Evolutionary conservation across 2,329 filamentous ascomycete genomes (phyloP).

Genomic region (Cladosporium sp.): DNA sequence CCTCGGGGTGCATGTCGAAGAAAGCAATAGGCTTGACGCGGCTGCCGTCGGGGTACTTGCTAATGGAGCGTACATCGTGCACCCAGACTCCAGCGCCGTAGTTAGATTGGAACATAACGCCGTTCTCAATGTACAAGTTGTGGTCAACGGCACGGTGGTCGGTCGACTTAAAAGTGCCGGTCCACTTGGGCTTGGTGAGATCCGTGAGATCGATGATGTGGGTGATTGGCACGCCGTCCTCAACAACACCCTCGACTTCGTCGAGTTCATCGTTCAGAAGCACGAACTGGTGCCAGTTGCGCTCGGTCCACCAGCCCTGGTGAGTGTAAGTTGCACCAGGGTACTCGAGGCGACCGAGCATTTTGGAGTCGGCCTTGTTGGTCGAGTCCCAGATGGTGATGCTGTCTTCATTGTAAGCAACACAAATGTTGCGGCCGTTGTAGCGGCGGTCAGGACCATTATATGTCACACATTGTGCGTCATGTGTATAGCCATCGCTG

Average conservation of each 20-base stretch:
- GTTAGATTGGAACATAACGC: conserved; percentile 52
- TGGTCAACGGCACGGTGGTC: conserved; percentile 48
- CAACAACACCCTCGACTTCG: conserved; percentile 46
- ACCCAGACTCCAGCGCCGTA: conserved; percentile 51
- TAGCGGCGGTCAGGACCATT: conserved; percentile 53
- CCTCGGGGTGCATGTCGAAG: conserved; percentile 40
- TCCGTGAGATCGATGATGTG: conserved; percentile 52
- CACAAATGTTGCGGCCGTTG: conserved; percentile 55
- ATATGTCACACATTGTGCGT: conserved; percentile 61
- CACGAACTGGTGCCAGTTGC: conserved; percentile 46
- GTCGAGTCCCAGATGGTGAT: conserved; percentile 56
- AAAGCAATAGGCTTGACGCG: conserved; percentile 38
- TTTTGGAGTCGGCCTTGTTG: conserved; percentile 47
- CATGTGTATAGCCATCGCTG: conserved; percentile 61
- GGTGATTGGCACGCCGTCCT: conserved; percentile 49
- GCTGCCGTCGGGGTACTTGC: conserved; percentile 32
- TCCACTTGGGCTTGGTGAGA: conserved; percentile 46
- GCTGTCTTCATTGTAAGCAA: conserved; percentile 57
- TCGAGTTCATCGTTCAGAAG: conserved; percentile 56
- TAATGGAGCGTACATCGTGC: conserved; percentile 36
- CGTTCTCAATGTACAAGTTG: conserved; percentile 52
- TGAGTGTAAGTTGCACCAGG: conserved; percentile 61
- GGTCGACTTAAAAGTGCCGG: conserved; percentile 45
- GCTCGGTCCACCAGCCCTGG: conserved; percentile 52
- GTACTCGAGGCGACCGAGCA: conserved; percentile 57